These are phyloP conservation scores for Pseudevernia furfuracea DNA, from an alignment of 495 filamentous ascomycete genomes.

Conservation along the genomic window DNA sequence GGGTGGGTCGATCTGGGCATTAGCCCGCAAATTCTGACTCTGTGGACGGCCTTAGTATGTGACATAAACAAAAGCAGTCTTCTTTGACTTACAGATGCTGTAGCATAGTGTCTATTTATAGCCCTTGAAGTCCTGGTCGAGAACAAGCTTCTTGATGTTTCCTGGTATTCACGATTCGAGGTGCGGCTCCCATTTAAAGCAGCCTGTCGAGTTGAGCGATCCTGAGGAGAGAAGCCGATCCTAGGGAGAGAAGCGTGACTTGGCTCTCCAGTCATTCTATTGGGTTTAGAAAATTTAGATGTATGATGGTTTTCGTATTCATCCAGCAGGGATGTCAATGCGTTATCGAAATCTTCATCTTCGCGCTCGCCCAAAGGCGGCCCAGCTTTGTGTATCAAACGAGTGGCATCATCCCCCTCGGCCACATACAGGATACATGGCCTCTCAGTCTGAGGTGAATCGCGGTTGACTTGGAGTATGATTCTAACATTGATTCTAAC, in stretches of 20 bases:
- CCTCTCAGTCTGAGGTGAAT: not conserved
- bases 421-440: not conserved
- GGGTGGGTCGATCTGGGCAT: not conserved
- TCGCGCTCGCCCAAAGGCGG: not conserved
- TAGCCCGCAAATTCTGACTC: not conserved
- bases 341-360: not conserved
- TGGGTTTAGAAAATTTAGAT: not conserved
- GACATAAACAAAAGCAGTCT: not conserved
- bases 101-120: constrained; percentile 1
- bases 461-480: too few species aligned
- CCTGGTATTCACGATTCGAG: not conserved
- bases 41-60: not conserved
- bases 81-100: constrained; percentile 10
- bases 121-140: not conserved
- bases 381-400: not conserved
- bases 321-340: not conserved
- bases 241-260: not conserved
- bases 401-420: not conserved
- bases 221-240: not conserved
- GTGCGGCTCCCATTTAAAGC: not conserved
- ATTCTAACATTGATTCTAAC: too few species aligned
- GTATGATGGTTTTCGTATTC: not conserved
- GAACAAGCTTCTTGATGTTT: not conserved
- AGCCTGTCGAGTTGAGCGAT: not conserved
- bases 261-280: too few species aligned